These are phyloP conservation scores for Aspergillus olivimuriae DNA, from an alignment of 495 filamentous ascomycete genomes.

Conservation along the genomic window DNA sequence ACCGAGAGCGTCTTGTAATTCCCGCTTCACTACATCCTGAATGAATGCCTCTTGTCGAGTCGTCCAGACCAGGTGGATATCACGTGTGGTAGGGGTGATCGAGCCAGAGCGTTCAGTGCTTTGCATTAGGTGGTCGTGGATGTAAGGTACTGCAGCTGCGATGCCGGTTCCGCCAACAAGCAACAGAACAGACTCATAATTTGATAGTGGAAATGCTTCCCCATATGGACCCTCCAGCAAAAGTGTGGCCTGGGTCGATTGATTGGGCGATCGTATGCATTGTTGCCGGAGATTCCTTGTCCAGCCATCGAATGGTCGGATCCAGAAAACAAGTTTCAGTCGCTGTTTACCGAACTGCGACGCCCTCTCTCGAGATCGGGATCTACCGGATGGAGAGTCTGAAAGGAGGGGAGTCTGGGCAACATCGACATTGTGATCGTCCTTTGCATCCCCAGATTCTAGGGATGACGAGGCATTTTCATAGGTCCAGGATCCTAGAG, in stretches of 20 bases:
- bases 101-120: slow-evolving; percentile 4
- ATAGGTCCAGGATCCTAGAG: slow-evolving; percentile 41
- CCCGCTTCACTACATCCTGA: slow-evolving; percentile 21
- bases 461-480: slow-evolving; percentile 6
- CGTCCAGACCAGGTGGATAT: slow-evolving; percentile 38
- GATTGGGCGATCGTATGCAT: slow-evolving; percentile 20
- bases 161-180: slow-evolving; percentile 57
- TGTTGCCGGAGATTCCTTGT: slow-evolving; percentile 37
- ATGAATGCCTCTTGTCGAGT: slow-evolving; percentile 32
- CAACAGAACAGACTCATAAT: slow-evolving; percentile 47
- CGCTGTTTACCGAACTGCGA: neutral
- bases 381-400: slow-evolving; percentile 6
- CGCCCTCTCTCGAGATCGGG: neutral
- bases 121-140: slow-evolving; percentile 34
- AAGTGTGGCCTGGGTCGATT: slow-evolving; percentile 17
- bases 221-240: slow-evolving; percentile 59
- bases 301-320: slow-evolving; percentile 45
- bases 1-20: slow-evolving; percentile 21
- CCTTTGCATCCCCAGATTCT: slow-evolving; percentile 1
- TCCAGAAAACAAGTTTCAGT: slow-evolving; percentile 34
- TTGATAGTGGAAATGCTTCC: slow-evolving; percentile 37
- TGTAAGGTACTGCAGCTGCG: slow-evolving; percentile 47
- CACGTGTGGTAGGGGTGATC: slow-evolving; percentile 8
- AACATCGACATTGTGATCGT: slow-evolving; percentile 11
- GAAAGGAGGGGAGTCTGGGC: slow-evolving; percentile 30